A percentile compares a stretch with the other conserved stretches of the same genome.
These are phyloP conservation scores for Hyphopichia fennica DNA, from an alignment of 1,139 yeast genomes.

Conservation along the genomic window DNA sequence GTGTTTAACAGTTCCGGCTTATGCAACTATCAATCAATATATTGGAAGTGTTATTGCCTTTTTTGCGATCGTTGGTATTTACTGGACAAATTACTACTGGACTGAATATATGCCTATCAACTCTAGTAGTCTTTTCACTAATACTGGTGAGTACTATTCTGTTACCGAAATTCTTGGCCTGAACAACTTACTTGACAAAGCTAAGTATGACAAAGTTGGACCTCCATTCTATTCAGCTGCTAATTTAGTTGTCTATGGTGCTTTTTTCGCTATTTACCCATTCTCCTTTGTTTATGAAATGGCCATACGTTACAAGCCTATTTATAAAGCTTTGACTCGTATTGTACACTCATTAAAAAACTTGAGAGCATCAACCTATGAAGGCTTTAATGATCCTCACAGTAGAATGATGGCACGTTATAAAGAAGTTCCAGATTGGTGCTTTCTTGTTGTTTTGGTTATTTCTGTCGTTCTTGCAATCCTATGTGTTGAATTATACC, in stretches of 20 bases:
- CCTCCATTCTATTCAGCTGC: conserved; percentile 46
- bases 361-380: conserved; percentile 4
- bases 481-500: conserved; percentile 45
- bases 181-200: conserved; percentile 36
- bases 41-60: conserved; percentile 47
- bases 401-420: conserved; percentile 54
- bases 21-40: conserved; percentile 39
- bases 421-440: conserved; percentile 65
- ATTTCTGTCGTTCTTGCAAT: conserved; percentile 51
- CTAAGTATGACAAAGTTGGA: conserved; percentile 45
- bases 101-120: conserved; percentile 57
- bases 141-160: conserved; percentile 43
- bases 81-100: conserved; percentile 53
- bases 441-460: conserved; percentile 50
- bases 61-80: conserved; percentile 43
- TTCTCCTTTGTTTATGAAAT: conserved; percentile 47
- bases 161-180: conserved; percentile 42
- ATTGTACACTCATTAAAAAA: neutral
- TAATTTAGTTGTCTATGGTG: conserved; percentile 51
- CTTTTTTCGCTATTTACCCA: conserved; percentile 60
- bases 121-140: conserved; percentile 45
- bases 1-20: conserved; percentile 48
- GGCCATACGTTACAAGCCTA: conserved; percentile 12
- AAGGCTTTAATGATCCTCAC: conserved; percentile 45
- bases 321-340: conserved; percentile 12